Percentiles rank a stretch among this genome's conserved stretches.
Evolutionary conservation across 176 grass and related monocot genomes (phyloP).

Genomic region (Oryza nivara): DNA sequence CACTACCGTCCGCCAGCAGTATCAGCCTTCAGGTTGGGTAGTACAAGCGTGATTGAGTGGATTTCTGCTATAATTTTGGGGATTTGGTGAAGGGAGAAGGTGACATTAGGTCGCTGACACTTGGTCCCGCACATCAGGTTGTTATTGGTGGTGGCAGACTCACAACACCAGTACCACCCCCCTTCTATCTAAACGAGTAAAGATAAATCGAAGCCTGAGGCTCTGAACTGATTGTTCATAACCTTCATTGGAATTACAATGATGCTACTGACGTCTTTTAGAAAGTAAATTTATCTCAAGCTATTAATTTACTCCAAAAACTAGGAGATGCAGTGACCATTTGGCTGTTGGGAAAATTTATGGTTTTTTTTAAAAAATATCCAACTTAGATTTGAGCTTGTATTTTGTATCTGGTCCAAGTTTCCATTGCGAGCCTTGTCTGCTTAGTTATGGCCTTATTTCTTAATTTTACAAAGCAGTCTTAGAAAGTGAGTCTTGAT

Average conservation of each 20-base stretch:
- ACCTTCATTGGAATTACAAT: background rate
- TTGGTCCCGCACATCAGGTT: background rate
- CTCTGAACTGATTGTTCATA: background rate
- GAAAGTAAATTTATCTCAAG: conserved; percentile 22
- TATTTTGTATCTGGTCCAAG: conserved; percentile 9
- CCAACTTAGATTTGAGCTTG: background rate
- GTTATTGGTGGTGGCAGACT: background rate
- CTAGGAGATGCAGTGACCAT: background rate
- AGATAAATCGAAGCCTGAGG: background rate
- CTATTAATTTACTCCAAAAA: background rate
- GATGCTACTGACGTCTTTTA: background rate
- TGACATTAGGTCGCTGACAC: background rate
- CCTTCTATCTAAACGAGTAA: background rate
- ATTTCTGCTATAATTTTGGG: background rate
- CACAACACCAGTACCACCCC: background rate
- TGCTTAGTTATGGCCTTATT: background rate
- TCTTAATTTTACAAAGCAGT: conserved; percentile 1
- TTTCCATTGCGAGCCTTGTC: background rate
- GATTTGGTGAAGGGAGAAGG: background rate
- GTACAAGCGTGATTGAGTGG: background rate
- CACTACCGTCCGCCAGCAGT: background rate
- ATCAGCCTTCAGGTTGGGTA: background rate
- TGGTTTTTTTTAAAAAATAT: background rate
- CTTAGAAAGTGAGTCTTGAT: conserved; percentile 16
- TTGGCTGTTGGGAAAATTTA: conserved; percentile 3